phyloP scores from a whole-genome alignment of 495 filamentous ascomycete species.

The Aspergillus bridgeri region DNA sequence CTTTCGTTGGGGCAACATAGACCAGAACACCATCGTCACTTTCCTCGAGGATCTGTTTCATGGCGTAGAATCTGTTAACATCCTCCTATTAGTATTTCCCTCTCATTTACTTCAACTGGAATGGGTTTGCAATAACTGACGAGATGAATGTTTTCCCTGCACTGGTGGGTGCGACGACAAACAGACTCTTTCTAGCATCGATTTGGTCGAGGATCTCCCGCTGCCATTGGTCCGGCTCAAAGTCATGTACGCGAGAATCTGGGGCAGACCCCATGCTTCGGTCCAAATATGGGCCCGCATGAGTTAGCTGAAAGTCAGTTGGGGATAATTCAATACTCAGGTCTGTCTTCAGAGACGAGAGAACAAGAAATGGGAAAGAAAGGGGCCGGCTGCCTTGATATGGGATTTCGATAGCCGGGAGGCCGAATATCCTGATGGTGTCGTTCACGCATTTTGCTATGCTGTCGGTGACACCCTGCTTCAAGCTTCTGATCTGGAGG shows the following conservation, averaged over 20 bases:
- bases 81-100: too few relatives aligned
- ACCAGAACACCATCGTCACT: constrained; percentile 67
- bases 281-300: constrained; percentile 72
- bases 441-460: constrained; percentile 21
- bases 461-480: constrained; percentile 24
- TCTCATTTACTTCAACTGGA: too few relatives aligned
- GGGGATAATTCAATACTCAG: constrained; percentile 24
- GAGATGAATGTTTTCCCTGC: constrained; percentile 62
- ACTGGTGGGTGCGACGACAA: constrained; percentile 75
- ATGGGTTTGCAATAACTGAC: constrained; percentile 25
- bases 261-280: constrained; percentile 63
- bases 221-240: constrained; percentile 76
- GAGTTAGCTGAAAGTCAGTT: constrained; percentile 58
- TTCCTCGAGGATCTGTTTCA: constrained; percentile 66
- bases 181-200: constrained; percentile 62
- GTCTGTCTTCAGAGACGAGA: constrained; percentile 9
- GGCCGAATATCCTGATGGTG: constrained; percentile 22
- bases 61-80: constrained; percentile 74
- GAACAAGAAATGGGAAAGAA: constrained; percentile 33
- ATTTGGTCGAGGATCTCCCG: constrained; percentile 68
- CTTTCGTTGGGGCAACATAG: constrained; percentile 80
- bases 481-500: constrained; percentile 16
- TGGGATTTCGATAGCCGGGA: constrained; percentile 16
- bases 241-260: constrained; percentile 60
- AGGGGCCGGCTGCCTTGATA: constrained; percentile 15